Evolutionary conservation across 139 green algal species (phyloP), one percentile per base, ranked within the genome.

Genomic region (Zygnema circumcarinatum): DNA sequence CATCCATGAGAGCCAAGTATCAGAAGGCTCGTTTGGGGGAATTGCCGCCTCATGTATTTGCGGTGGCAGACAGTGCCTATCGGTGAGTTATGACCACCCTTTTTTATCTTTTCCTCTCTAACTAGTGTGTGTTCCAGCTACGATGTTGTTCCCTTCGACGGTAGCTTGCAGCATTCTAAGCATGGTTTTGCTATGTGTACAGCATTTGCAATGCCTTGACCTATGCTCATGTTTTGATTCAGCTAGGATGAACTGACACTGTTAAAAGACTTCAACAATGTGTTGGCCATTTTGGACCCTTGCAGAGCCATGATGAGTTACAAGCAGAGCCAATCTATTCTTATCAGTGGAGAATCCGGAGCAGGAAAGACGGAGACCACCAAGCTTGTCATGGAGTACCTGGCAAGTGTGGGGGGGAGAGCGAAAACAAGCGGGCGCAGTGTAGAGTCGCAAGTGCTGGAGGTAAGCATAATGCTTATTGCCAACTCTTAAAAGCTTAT

Each of bases 291-390:
- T 35, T 82, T 32, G 0, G 2, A 31, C 2, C 1, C 25, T 16
- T 33, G 25, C 85, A 90, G 85, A 38, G 47, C 78, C 21, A 91
- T 91, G 87, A 41, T 72, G 1, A 29, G 86, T 7, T 47, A 91
- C 25, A 85, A 91, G 38, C 21, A 89, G 2, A 88, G 76, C 36
- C 90, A 94, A 81, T 87, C 68, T 33, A 91, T 94, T 42, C 85
- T 94, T 3, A 81, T 94, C 2, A 89, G 62, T 41, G 97, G 97
- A 2, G 97, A 99, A 93, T 97, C 93, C 29, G 97, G 97, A 35
- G 97, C 97, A 22, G 97, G 97, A 31, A 99, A 99, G 92, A 99
- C 97, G 36, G 97, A 99, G 93, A 99, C 97, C 38, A 96, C 94
- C 88, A 99, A 99, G 93, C 93, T 98, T 16, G 96, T 99, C 82